Base-by-base conservation (phyloP, 192 early-diverging fungal species). In the Podila verticillata region DNA sequence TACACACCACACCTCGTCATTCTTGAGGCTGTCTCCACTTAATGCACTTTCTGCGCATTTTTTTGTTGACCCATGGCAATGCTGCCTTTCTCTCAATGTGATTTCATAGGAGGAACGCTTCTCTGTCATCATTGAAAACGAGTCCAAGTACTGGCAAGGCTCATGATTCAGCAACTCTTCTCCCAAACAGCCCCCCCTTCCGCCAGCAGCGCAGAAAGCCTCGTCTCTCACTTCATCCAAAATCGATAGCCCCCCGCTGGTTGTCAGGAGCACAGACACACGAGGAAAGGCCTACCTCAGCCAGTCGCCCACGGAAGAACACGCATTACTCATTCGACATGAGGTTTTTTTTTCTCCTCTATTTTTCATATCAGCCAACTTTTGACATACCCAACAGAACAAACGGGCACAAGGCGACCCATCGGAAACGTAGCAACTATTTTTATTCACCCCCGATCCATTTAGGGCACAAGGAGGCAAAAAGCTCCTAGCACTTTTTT, bases 71-170 rank as follows among this genome's bases (percentile, higher is more conserved):
- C 22, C n/a, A 19, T 7, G 12, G 36, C 3, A 15, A 30, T 22
- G 30, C 0, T 44, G n/a, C 12, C 32, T 12, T 13, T 28, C 22
- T 60, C 6, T 64, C 9, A 28, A 8, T 60, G 32, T 32, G 29
- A 48, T 39, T 57, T 57, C 35, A 5, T 61, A 79, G 75, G 75
- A 79, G 65, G 75, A 79, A n/a, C 75, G 75, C 7, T 72, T 79
- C 22, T 72, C 68, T 5, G 69, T 67, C 24, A 79, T 79, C 22
- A 79, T 79, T 34, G 75, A 79, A 30, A 72, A 63, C 34, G 75
- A 79, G 47, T 66, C 75, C 31, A 79, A 79, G 36, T 57, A 71
- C 10, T 79, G 75, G 75, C 74, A 78, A 35, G 74, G 68, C 6
- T 66, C 74, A 69, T 77, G 74, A 78, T 31, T 31, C 9, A 30